Conservation (phyloP, 768 basidiomycete genomes). For the Coprinellus aureogranulatus region DNA sequence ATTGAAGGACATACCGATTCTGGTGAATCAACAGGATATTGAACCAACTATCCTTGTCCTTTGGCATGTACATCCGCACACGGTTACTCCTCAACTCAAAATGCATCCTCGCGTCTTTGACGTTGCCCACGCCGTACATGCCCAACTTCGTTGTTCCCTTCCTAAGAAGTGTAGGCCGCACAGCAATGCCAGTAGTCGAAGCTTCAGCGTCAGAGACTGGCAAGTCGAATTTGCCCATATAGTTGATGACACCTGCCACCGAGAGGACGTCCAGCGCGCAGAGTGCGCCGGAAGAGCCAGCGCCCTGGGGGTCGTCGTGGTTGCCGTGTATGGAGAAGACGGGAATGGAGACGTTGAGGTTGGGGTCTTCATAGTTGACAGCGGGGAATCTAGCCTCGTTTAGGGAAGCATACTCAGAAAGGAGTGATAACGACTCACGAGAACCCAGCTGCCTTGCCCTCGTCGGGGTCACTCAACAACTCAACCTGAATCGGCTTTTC, state of each 20-base stretch:
- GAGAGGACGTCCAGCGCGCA: constrained; percentile 95
- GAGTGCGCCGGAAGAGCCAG: constrained; percentile 89
- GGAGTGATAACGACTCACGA: constrained; percentile 51
- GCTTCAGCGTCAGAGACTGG: constrained; percentile 69
- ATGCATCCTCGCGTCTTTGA: constrained; percentile 96
- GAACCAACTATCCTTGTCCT: constrained; percentile 90
- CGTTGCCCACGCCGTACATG: constrained; percentile 93
- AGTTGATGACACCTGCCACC: constrained; percentile 90
- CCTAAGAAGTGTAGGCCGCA: constrained; percentile 85
- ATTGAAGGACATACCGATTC: constrained; percentile 88
- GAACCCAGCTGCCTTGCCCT: constrained; percentile 83
- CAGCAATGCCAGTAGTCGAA: constrained; percentile 67
- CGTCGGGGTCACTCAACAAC: constrained; percentile 87
- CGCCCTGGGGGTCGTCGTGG: constrained; percentile 98
- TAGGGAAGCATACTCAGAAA: neutral
- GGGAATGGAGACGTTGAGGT: constrained; percentile 93
- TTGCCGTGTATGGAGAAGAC: constrained; percentile 99
- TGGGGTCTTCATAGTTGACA: constrained; percentile 95
- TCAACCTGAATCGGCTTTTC: constrained; percentile 89
- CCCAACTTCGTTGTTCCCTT: constrained; percentile 89
- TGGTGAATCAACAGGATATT: constrained; percentile 93
- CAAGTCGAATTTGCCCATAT: constrained; percentile 96
- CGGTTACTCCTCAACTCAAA: constrained; percentile 92
- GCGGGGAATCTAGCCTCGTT: constrained; percentile 75
- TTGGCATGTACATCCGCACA: constrained; percentile 95